Evolutionary conservation across 1,284 basidiomycete species (phyloP).

Genomic region (Gymnopus androsaceus): DNA sequence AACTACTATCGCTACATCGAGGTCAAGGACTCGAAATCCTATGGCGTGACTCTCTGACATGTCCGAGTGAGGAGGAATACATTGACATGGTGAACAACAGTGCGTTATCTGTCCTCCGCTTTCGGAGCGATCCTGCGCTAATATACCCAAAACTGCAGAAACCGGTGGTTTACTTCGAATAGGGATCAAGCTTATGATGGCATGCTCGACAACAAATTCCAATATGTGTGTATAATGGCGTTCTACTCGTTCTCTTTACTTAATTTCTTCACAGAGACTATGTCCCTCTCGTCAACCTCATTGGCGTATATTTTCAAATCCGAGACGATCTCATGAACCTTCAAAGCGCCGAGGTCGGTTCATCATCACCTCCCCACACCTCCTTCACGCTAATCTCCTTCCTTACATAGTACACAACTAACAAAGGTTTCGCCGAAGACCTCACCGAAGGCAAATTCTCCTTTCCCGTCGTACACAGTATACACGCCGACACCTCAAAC

Average conservation of each 20-base stretch:
- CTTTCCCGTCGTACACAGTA: conserved; percentile 90
- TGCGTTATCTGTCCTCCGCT: conserved; percentile 41
- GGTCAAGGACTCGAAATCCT: conserved; percentile 95
- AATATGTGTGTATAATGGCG: conserved; percentile 52
- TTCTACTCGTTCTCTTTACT: neutral
- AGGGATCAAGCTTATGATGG: conserved; percentile 96
- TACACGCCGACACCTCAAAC: conserved; percentile 74
- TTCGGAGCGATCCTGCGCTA: conserved; percentile 8
- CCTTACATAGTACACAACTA: conserved; percentile 70
- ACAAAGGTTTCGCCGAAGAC: conserved; percentile 96
- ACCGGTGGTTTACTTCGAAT: conserved; percentile 94
- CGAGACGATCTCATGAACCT: conserved; percentile 98
- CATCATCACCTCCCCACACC: conserved; percentile 11
- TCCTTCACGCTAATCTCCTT: neutral
- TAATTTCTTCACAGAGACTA: conserved; percentile 10
- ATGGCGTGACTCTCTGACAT: conserved; percentile 91
- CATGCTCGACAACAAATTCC: conserved; percentile 65
- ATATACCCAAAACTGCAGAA: conserved; percentile 51
- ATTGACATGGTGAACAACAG: conserved; percentile 96
- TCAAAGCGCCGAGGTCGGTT: conserved; percentile 82
- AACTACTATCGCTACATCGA: conserved; percentile 88
- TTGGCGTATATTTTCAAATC: conserved; percentile 95
- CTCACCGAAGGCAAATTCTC: conserved; percentile 96
- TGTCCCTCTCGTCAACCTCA: conserved; percentile 69
- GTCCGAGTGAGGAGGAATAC: conserved; percentile 95